A percentile compares a stretch with the other conserved stretches of the same genome.
Conservation (phyloP, 306 rosid species). For the Cucurbita moschata region DNA sequence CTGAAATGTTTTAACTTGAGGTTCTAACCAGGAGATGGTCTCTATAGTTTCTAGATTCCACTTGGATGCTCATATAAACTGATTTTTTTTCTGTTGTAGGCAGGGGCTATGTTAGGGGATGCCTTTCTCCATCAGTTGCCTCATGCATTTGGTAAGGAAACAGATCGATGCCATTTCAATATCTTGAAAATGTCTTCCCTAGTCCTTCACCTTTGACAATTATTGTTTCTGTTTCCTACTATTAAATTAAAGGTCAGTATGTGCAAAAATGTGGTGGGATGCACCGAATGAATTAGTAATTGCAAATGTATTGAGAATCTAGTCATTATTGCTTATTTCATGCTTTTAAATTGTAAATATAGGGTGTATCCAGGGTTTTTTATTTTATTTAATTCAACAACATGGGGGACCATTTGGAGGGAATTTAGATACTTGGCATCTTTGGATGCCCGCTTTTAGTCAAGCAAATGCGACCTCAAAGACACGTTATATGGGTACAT, state of each 20-base stretch:
- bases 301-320: neutral
- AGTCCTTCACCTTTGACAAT: neutral
- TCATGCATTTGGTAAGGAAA: constrained; percentile 79
- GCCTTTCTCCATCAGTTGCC: constrained; percentile 98
- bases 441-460: neutral
- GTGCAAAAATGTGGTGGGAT: neutral
- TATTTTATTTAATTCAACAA: too few relatives aligned
- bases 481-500: neutral
- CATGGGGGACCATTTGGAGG: neutral
- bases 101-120: constrained; percentile 98
- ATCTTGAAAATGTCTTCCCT: neutral
- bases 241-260: neutral
- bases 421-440: neutral
- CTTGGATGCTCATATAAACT: neutral
- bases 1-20: neutral
- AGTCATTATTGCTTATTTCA: neutral
- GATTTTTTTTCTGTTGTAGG: constrained; percentile 33
- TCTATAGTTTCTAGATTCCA: neutral
- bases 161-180: constrained; percentile 4
- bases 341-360: neutral
- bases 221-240: neutral
- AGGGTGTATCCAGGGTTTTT: neutral
- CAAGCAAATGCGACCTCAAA: neutral
- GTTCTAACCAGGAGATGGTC: neutral
- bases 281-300: neutral